Conservation (phyloP, 192 early-diverging fungal genomes). For the Coemansia sp. region DNA sequence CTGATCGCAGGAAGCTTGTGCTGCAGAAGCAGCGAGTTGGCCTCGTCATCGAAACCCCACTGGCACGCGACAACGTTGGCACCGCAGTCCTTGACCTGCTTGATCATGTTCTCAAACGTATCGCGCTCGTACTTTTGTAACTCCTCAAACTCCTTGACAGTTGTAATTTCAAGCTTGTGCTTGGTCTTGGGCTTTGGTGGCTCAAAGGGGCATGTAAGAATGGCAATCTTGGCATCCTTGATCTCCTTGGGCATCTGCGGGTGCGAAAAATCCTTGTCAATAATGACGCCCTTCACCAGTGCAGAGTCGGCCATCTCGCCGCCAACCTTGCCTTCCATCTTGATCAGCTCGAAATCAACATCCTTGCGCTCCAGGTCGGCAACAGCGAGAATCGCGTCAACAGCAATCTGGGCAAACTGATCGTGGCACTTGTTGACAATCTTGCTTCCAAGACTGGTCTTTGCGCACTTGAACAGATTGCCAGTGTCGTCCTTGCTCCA, state of each 20-base stretch:
- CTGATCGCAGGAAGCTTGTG: constrained; percentile 96
- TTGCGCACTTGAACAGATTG: constrained; percentile 91
- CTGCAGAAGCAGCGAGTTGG: constrained; percentile 98
- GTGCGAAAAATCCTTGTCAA: constrained; percentile 99
- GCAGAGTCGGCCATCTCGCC: constrained; percentile 92
- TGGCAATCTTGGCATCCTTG: constrained; percentile 93
- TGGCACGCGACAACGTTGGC: constrained; percentile 99
- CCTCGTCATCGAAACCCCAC: constrained; percentile 99
- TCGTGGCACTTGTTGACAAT: constrained; percentile 99
- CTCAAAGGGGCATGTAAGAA: constrained; percentile 99
- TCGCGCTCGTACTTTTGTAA: constrained; percentile 93
- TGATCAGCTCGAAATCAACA: constrained; percentile 99
- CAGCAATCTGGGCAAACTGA: constrained; percentile 96
- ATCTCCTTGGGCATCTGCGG: constrained; percentile 99
- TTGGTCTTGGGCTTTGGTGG: constrained; percentile 99
- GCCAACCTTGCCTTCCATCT: constrained; percentile 98
- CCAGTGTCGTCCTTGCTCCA: constrained; percentile 77
- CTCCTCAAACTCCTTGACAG: constrained; percentile 97
- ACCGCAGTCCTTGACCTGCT: constrained; percentile 94
- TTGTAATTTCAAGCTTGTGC: constrained; percentile 98
- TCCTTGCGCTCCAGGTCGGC: constrained; percentile 99
- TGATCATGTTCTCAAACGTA: constrained; percentile 97
- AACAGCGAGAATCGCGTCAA: constrained; percentile 95
- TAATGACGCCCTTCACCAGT: constrained; percentile 95
- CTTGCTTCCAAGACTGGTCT: constrained; percentile 96